These are phyloP conservation scores for Euphrasia confusa DNA, from an alignment of 257 asterid species.

Conservation along the genomic window DNA sequence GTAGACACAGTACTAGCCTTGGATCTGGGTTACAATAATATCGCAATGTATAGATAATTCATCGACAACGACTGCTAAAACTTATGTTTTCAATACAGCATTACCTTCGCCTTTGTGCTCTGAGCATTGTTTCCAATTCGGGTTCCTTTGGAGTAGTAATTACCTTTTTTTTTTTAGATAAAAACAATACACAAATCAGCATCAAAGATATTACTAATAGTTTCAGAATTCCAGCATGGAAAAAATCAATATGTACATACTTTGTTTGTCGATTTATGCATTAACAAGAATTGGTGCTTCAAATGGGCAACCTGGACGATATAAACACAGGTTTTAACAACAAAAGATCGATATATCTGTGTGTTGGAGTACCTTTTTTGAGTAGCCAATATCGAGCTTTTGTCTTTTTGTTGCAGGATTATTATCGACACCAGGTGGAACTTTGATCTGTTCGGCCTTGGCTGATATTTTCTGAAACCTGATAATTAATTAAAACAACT, in stretches of 20 bases:
- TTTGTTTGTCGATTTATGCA: slow-evolving; percentile 64
- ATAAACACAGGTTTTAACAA: slow-evolving; percentile 18
- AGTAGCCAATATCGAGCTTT: slow-evolving; percentile 77
- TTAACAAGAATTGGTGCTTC: slow-evolving; percentile 57
- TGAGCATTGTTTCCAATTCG: slow-evolving; percentile 58
- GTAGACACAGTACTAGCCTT: slow-evolving; percentile 47
- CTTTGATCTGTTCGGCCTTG: slow-evolving; percentile 21
- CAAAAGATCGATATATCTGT: neutral
- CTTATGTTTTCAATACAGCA: slow-evolving; percentile 4
- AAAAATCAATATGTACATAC: slow-evolving; percentile 24
- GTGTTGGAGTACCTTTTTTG: slow-evolving; percentile 43
- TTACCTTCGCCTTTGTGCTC: slow-evolving; percentile 74
- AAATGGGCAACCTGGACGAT: slow-evolving; percentile 53
- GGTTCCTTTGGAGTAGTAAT: slow-evolving; percentile 81
- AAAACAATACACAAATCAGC: slow-evolving; percentile 5
- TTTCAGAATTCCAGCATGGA: too few relatives aligned
- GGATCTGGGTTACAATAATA: slow-evolving; percentile 39
- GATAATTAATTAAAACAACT: neutral
- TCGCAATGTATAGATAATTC: neutral
- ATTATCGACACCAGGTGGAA: slow-evolving; percentile 31
- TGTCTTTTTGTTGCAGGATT: slow-evolving; percentile 61
- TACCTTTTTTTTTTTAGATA: slow-evolving; percentile 39
- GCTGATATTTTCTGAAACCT: slow-evolving; percentile 42
- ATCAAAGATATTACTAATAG: neutral
- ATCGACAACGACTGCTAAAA: neutral